Evolutionary conservation across 2,329 filamentous ascomycete species (phyloP), one percentile per base, ranked within the genome.

Genomic region (Aureobasidium namibiae): DNA sequence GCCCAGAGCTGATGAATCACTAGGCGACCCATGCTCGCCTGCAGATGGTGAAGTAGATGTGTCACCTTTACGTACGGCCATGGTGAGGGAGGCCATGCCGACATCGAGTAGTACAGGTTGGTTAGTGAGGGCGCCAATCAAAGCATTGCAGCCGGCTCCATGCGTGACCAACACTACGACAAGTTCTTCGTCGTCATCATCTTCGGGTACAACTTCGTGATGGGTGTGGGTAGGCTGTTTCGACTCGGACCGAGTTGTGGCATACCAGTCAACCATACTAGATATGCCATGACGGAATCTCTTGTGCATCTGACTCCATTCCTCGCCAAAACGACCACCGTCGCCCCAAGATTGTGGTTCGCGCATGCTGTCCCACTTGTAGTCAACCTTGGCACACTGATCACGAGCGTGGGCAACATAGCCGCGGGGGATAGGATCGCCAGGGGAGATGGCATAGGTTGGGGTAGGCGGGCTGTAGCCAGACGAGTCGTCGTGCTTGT

Each of bases 301-400:
- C 69, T 86, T 87, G 73, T 99, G 94, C 94, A 99, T 97, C 3
- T 85, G 80, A 31, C 90, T 88, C 94, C 94, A 99, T 73, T 97
- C 94, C 73, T 99, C 94, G 1, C 90, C 91, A 66, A 90, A 89
- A 44, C 87, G 82, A 39, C 92, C 94, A 10, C 92, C 92, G 67
- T 90, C 86, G 7, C 92, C 92, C 88, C 94, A 97, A 63, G 86
- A 79, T 44, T 90, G 80, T 0, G 89, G 84, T 2, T 81, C 76
- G 14, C 88, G 82, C 80, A 92, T 92, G 61, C 92, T 96, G 69
- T 99, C 92, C 92, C 94, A 99, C 66, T 92, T 88, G 67, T 90
- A 95, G 72, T 99, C 94, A n/a, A 96, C 81, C 53, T 88, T 82
- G 5, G 89, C 80, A 68, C 91, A 97, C 13, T 87, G 84, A 69